These are phyloP conservation scores for Phylloporus sp. DNA, from an alignment of 768 basidiomycete genomes.

Conservation along the genomic window DNA sequence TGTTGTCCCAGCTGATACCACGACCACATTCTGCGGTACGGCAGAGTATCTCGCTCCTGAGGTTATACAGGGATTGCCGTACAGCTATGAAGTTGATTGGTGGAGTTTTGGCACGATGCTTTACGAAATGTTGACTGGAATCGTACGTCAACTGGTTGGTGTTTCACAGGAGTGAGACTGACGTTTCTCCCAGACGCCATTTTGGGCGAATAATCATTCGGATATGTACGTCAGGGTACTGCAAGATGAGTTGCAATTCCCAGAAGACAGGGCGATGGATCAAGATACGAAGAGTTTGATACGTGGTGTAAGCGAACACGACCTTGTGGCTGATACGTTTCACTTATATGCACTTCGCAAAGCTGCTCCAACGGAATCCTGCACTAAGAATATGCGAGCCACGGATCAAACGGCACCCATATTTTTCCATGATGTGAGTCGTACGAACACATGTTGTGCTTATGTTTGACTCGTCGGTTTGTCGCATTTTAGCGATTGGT, in stretches of 20 bases:
- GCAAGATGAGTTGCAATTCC: conserved; percentile 86
- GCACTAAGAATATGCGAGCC: conserved; percentile 88
- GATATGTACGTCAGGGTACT: conserved; percentile 94
- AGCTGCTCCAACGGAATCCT: conserved; percentile 94
- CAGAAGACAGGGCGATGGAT: conserved; percentile 89
- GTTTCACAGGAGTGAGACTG: conserved; percentile 13
- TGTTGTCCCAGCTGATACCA: conserved; percentile 55
- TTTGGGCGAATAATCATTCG: conserved; percentile 89
- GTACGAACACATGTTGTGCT: conserved; percentile 1
- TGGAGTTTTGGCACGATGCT: conserved; percentile 99
- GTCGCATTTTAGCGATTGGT: conserved; percentile 68
- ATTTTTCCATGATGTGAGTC: conserved; percentile 90
- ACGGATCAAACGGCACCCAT: conserved; percentile 89
- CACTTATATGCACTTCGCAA: conserved; percentile 12
- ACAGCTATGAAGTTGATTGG: conserved; percentile 96
- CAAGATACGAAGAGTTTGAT: conserved; percentile 94
- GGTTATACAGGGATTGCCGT: conserved; percentile 86
- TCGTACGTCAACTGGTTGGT: conserved; percentile 46
- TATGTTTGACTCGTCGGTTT: conserved; percentile 14
- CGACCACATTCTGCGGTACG: conserved; percentile 91
- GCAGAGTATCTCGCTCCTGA: conserved; percentile 97
- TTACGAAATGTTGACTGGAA: conserved; percentile 94
- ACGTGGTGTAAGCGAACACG: conserved; percentile 66
- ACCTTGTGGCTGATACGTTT: not conserved
- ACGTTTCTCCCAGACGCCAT: conserved; percentile 62